These are phyloP conservation scores for Panicum miliaceum DNA, from an alignment of 176 grass and related monocot genomes.

Conservation along the genomic window DNA sequence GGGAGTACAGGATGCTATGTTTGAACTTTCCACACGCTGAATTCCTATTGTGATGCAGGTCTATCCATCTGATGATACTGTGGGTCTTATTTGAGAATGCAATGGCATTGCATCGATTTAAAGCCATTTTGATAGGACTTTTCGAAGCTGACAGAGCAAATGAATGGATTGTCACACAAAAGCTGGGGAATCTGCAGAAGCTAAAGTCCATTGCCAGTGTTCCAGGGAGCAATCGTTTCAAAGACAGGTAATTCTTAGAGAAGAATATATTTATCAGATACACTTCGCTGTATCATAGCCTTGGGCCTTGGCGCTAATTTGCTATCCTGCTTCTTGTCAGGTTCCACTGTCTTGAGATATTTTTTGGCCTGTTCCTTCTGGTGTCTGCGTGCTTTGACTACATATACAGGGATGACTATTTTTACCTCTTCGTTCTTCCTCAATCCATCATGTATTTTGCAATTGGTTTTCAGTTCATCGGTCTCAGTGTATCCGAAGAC, in stretches of 20 bases:
- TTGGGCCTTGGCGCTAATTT: neutral
- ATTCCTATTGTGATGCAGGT: constrained; percentile 40
- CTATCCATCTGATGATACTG: constrained; percentile 50
- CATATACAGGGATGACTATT: constrained; percentile 48
- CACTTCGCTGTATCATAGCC: neutral
- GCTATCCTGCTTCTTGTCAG: constrained; percentile 17
- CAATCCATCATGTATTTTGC: constrained; percentile 65
- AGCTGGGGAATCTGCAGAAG: constrained; percentile 59
- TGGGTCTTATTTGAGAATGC: constrained; percentile 82
- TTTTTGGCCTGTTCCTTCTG: constrained; percentile 47
- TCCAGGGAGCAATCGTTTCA: constrained; percentile 16
- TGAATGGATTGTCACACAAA: constrained; percentile 88
- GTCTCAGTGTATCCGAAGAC: constrained; percentile 32
- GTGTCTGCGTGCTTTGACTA: constrained; percentile 55
- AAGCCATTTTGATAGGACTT: constrained; percentile 67
- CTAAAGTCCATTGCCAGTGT: constrained; percentile 31
- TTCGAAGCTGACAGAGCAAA: constrained; percentile 69
- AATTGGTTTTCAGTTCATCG: constrained; percentile 64
- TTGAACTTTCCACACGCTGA: neutral
- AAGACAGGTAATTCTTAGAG: constrained; percentile 50
- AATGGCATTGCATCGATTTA: constrained; percentile 73
- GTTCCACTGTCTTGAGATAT: constrained; percentile 58
- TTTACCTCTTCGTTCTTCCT: constrained; percentile 66
- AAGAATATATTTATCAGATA: neutral
- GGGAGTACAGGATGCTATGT: neutral